phyloP scores from a whole-genome alignment of 1,284 basidiomycete species.

The Irpex rosettiformis region DNA sequence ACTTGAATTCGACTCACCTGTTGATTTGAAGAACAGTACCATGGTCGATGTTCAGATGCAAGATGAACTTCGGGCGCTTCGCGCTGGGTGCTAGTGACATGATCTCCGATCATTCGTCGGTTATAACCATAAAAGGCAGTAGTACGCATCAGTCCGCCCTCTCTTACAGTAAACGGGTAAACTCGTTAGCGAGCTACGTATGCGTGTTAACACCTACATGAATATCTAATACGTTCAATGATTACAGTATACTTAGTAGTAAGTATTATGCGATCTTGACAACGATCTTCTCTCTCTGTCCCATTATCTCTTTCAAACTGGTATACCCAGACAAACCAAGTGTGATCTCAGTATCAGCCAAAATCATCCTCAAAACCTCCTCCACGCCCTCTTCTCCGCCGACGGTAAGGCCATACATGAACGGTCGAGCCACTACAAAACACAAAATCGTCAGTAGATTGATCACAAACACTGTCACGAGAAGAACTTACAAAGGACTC shows the following conservation, averaged over 20 bases:
- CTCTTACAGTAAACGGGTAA: too few relatives aligned
- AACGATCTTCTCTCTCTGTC: slow-evolving; percentile 26
- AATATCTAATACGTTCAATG: too few relatives aligned
- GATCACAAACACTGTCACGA: neutral
- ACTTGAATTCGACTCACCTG: neutral
- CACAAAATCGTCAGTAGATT: neutral
- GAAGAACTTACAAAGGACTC: slow-evolving; percentile 50
- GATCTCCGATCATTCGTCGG: neutral
- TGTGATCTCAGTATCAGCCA: slow-evolving; percentile 55
- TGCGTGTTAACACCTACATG: too few relatives aligned
- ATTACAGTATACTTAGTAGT: too few relatives aligned
- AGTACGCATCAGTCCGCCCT: neutral
- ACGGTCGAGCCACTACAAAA: slow-evolving; percentile 41
- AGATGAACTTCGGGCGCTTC: neutral
- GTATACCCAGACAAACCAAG: slow-evolving; percentile 43
- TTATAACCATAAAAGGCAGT: neutral
- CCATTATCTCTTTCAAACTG: slow-evolving; percentile 35
- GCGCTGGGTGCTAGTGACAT: neutral
- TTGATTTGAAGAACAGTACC: slow-evolving; percentile 6
- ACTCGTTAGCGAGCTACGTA: too few relatives aligned
- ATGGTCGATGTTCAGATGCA: slow-evolving; percentile 2
- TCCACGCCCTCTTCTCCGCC: slow-evolving; percentile 53
- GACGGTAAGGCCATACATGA: slow-evolving; percentile 51
- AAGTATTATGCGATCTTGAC: slow-evolving; percentile 10
- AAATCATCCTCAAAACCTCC: slow-evolving; percentile 44